phyloP scores from a whole-genome alignment of 2,329 filamentous ascomycete species.

The Fusarium musae region DNA sequence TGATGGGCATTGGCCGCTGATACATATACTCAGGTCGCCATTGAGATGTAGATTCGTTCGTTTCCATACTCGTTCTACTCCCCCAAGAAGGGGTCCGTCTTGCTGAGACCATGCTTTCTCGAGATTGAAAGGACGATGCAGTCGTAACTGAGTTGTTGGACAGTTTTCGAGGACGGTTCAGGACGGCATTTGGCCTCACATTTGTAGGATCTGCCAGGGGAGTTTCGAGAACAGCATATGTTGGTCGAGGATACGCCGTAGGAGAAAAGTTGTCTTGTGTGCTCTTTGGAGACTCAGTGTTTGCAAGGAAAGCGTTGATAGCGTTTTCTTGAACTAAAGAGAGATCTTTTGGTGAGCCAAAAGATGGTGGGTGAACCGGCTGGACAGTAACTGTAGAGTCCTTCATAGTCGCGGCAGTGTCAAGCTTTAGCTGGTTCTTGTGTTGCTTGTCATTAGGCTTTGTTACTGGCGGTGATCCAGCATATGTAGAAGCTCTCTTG shows the following conservation, averaged over 20 bases:
- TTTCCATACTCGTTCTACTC: conserved; percentile 55
- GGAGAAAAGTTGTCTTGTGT: conserved; percentile 22
- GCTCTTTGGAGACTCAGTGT: conserved; percentile 5
- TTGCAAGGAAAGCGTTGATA: conserved; percentile 30
- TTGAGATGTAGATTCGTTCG: conserved; percentile 48
- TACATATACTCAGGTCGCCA: conserved; percentile 38
- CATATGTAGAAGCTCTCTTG: conserved; percentile 39
- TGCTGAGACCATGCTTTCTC: conserved; percentile 44
- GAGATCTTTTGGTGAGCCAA: conserved; percentile 32
- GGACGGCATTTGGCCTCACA: conserved; percentile 33
- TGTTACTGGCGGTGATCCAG: conserved; percentile 17
- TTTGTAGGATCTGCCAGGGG: conserved; percentile 35
- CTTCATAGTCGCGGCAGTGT: conserved; percentile 34
- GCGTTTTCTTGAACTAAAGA: conserved; percentile 34
- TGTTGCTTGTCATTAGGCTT: conserved; percentile 18
- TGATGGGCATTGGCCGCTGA: conserved; percentile 39
- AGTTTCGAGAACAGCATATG: conserved; percentile 49
- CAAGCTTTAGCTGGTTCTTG: conserved; percentile 18
- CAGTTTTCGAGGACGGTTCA: conserved; percentile 53
- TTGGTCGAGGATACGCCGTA: conserved; percentile 43
- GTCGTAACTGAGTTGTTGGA: conserved; percentile 45
- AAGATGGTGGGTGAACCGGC: conserved; percentile 37
- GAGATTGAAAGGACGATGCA: conserved; percentile 45
- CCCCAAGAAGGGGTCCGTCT: conserved; percentile 48
- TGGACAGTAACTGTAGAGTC: conserved; percentile 36